phyloP scores from a whole-genome alignment of 2,329 filamentous ascomycete species.

The Aspergillus brunneoviolaceus region DNA sequence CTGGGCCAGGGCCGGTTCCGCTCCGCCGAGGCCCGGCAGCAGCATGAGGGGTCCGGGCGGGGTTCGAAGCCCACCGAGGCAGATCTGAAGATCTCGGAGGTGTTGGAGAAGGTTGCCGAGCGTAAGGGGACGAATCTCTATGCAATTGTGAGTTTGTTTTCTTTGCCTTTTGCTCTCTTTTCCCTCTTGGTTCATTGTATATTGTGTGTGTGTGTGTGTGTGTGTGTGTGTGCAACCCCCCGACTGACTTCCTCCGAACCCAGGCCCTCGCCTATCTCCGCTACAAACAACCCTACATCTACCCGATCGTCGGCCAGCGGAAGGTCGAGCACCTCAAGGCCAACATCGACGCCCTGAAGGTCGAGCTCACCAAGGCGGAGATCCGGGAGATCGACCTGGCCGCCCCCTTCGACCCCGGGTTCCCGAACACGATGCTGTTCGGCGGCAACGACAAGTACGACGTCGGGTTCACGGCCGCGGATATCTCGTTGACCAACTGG shows the following conservation, averaged over 20 bases:
- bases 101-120: slow-evolving; percentile 12
- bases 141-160: slow-evolving; percentile 8
- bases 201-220: too few species aligned
- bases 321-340: slow-evolving; percentile 54
- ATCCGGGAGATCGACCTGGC: slow-evolving; percentile 56
- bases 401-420: slow-evolving; percentile 53
- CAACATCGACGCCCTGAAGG: slow-evolving; percentile 57
- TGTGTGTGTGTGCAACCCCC: neutral
- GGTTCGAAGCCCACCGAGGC: slow-evolving; percentile 4
- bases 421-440: slow-evolving; percentile 29
- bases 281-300: slow-evolving; percentile 54
- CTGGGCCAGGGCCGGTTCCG: slow-evolving; percentile 11
- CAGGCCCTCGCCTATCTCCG: slow-evolving; percentile 52
- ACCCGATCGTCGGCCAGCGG: slow-evolving; percentile 55
- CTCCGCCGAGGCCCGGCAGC: neutral
- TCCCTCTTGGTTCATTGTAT: too few species aligned
- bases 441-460: slow-evolving; percentile 7
- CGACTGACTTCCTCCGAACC: neutral
- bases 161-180: neutral
- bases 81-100: slow-evolving; percentile 11
- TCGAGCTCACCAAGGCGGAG: slow-evolving; percentile 55
- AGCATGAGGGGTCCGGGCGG: neutral
- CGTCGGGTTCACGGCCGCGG: slow-evolving; percentile 10
- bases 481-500: slow-evolving; percentile 10
- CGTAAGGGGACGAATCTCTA: slow-evolving; percentile 6